Base-by-base conservation (phyloP, 2,329 filamentous ascomycete genomes). In the Penicillium sp. region DNA sequence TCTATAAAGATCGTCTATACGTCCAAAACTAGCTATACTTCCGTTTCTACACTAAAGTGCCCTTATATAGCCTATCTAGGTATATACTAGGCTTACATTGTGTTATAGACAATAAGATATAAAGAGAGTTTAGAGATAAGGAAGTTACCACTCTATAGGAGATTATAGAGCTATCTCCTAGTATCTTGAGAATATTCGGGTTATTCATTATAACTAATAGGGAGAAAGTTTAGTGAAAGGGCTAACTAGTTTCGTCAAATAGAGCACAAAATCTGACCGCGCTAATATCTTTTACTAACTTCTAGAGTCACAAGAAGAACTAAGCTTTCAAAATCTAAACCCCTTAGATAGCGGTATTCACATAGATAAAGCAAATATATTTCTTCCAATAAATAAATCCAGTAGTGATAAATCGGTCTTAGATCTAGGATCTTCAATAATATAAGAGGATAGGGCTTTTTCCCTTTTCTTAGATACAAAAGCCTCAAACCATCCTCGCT, bases 71-170 rank as follows among this genome's bases (percentile, higher is more conserved):
- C 5, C 77, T 76, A 2, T 77, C 75, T 32, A 78, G 81, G 20
- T 77, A 80, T 49, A 73, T 77, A 18, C 83, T 88, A 43, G 85
- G 85, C 9, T 77, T 77, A 2, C 85, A 83, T 56, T 79, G 80
- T 42, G 78, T 87, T 2, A 73, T 84, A 0, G 84, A 86, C 58
- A 77, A 84, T 37, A 74, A 74, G 18, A 78, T 81, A 0, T 78
- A 82, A 7, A 26, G 45, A 0, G 75, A 75, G 0, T 67, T 87
- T 12, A 49, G 52, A 4, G 55, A 64, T 1, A 20, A 44, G 0
- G 59, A 63, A n/a, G 49, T 64, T 8, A 69, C 72, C 9, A 82
- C 82, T 51, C 72, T 87, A 63, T 74, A 78, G 46, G 82, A 84
- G 46, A 80, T 86, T 66, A 74, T 79, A 0, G 72, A 76, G 81